Evolutionary conservation across 2,329 filamentous ascomycete species (phyloP), one percentile per base, ranked within the genome.

Genomic region (Neurospora sp.): DNA sequence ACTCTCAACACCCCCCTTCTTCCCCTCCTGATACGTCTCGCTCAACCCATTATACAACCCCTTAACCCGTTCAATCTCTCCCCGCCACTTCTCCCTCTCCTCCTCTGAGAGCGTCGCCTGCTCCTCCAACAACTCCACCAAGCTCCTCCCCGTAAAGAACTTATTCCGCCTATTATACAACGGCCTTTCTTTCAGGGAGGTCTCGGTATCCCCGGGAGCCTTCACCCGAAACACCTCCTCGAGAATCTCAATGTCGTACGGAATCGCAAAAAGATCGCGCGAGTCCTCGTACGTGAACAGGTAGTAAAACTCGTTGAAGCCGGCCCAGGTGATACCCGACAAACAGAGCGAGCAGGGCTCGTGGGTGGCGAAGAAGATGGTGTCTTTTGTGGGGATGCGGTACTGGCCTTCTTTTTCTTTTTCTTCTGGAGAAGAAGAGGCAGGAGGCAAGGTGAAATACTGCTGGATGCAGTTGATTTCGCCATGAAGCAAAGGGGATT

Each of bases 381-480:
- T 87, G 74, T 85, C 83, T 8, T 78, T 77, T 11, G 78, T 74
- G 41, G 76, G 70, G 3, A 82, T 74, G 1, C 77, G 72, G 12
- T 62, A 10, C 33, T 36, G 33, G 6, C 52, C 52, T 17, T 62
- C 46, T 33, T 33, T 1, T 28, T 33, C 6, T 66, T 28, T 4
- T 28, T 77, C 72, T 12, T 80, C 76, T 71, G 78, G 78, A 36
- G 41, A 4, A 36, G 41, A 4, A 0, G 80, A 80, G 23, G 52
- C 52, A 10, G 15, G 52, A 33, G 52, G 52, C 1, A 62, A 8
- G 15, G 23, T 1, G 77, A 86, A 88, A 79, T 88, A 88, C 39
- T 83, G 78, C 74, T 87, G 85, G 77, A 88, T 87, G 80, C 86
- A 88, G 77, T 87, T 86, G 77, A 88, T 86, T 73, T 88, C 86